Evolutionary conservation across 805 yeast species (phyloP), one percentile per base, ranked within the genome.

Genomic region (Candida tibetensis): DNA sequence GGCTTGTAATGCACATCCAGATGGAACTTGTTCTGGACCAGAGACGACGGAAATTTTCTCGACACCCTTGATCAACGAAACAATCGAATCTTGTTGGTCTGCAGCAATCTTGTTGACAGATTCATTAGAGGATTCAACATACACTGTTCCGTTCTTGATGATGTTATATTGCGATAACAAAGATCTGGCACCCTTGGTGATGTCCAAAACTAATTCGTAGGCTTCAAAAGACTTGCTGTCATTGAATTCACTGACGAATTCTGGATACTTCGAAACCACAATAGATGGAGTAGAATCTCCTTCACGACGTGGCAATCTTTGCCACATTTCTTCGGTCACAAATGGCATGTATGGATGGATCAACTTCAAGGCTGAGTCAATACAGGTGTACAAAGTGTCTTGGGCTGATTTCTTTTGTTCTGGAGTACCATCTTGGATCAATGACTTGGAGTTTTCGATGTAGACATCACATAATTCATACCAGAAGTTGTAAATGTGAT

Each of bases 281-380:
- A 93, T 88, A 15, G 96, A 76, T 36, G 64, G 69, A 18, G 88
- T 71, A 16, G 66, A 65, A 53, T 86, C 96, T 37, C 80, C 69
- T 5, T 78, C 75, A 60, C 96, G 81, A 57, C 85, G 83, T 53
- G 98, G 98, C 57, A 93, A 72, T 68, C 98, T 86, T 72, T 93
- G 99, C 97, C 97, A 93, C 86, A 93, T 79, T 74, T 93, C 99
- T 68, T 93, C 99, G 33, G 98, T 83, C 50, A 93, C 72, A 61
- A 79, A 93, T 28, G 99, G 99, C 99, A 93, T 93, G 74, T 88
- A 93, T 62, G 99, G 99, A 61, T 91, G 98, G 52, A 91, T 93
- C 70, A 93, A 61, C 61, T 76, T 82, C 70, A 91, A 76, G 8
- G 96, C 96, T 49, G 85, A 85, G 57, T 93, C 98, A 51, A 91